Conservation (phyloP, 495 filamentous ascomycete species). For the Aspergillus bridgeri region DNA sequence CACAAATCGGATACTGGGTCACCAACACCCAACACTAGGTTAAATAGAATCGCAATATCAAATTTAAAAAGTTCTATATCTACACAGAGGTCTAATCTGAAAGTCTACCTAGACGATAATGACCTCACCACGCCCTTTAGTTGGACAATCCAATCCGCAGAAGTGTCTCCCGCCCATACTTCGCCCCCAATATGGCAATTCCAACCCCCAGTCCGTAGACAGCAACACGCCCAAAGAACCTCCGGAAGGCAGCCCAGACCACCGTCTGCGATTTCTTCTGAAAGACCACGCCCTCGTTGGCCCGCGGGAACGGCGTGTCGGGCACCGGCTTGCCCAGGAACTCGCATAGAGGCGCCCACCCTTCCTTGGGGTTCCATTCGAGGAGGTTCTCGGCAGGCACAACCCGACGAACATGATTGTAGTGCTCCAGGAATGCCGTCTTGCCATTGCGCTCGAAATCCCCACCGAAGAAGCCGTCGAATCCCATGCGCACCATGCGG, state of each 20-base stretch:
- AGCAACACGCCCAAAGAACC: neutral
- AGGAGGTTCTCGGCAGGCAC: slow-evolving; percentile 18
- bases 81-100: neutral
- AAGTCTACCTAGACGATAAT: neutral
- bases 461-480: slow-evolving; percentile 28
- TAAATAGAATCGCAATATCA: too few species aligned
- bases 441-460: slow-evolving; percentile 25
- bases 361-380: slow-evolving; percentile 31
- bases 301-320: slow-evolving; percentile 12
- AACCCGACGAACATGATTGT: slow-evolving; percentile 21
- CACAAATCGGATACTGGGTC: too few species aligned
- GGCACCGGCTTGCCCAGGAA: slow-evolving; percentile 29
- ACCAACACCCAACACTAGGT: too few species aligned
- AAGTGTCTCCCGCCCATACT: neutral
- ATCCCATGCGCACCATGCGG: slow-evolving; percentile 23
- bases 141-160: neutral
- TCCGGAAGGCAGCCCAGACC: neutral
- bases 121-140: neutral
- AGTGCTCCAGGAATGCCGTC: slow-evolving; percentile 24
- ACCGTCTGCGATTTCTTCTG: slow-evolving; percentile 1
- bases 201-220: neutral
- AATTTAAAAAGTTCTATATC: neutral
- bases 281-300: slow-evolving; percentile 8
- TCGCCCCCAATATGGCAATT: neutral
- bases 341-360: slow-evolving; percentile 40